Base-by-base conservation (phyloP, 257 asterid species). In the Cinchona pubescens region DNA sequence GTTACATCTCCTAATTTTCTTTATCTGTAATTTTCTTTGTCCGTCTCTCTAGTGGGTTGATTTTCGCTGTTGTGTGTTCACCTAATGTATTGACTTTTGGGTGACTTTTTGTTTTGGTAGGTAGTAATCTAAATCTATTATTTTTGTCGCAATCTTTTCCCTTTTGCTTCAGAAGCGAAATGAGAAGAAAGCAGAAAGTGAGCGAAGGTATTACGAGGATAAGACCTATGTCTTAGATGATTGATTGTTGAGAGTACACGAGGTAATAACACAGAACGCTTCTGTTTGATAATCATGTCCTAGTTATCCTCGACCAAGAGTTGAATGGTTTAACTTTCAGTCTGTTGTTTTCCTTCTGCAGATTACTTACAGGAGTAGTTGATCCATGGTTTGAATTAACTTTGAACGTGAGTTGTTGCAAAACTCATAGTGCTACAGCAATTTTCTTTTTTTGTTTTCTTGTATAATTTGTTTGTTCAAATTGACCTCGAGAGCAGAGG, bases 161-260 rank as follows among this genome's bases (percentile, higher is more conserved):
- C 65, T n/a, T 69, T 80, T 32, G 16, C 65, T 69, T 74, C 90
- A 94, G 99, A 94, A 90, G 80, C 92, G 99, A 71, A 94, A 94
- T 75, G 99, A 92, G 86, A 94, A 86, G 78, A 92, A 92, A 80
- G 85, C 86, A 64, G 97, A 90, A 83, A 89, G 96, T 66, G 99
- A 94, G 84, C 87, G 86, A 88, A 90, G 93, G 85, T 94, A 94
- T 74, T 94, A 94, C 38, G 96, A 94, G 81, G 96, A 81, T 46
- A 94, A 85, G 85, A 83, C 86, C 51, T 88, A 65, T 45, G 86
- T 94, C 72, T 71, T 95, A 29, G 97, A 91, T 65, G 99, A 92
- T 80, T 90, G 87, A 88, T 85, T 37, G 78, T 77, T 79, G 67
- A 19, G 71, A 51, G 32, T 51, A 76, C 71, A 55, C 25, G 51